A percentile compares a stretch with the other conserved stretches of the same genome.
Conservation (phyloP, 768 basidiomycete genomes). For the Mycena chlorophos region DNA sequence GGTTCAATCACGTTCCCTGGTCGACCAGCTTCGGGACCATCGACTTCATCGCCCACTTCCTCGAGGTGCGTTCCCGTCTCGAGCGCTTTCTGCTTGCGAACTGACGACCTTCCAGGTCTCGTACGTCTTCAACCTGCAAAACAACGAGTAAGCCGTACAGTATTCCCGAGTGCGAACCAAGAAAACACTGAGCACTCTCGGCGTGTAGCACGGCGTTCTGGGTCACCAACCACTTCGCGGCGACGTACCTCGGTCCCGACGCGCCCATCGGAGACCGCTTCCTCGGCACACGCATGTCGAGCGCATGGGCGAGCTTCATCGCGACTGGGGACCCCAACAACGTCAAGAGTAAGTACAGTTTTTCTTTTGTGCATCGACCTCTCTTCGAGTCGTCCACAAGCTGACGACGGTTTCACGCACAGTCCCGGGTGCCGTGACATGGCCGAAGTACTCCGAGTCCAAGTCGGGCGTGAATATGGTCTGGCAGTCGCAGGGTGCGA, state of each 20-base stretch:
- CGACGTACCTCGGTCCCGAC: conserved; percentile 12
- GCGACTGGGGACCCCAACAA: conserved; percentile 22
- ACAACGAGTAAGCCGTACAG: conserved; percentile 12
- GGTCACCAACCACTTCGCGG: conserved; percentile 19
- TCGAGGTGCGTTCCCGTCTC: conserved; percentile 14
- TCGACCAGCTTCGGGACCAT: conserved; percentile 8
- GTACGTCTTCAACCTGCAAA: conserved; percentile 20
- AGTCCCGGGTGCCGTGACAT: conserved; percentile 11
- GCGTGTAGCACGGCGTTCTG: conserved; percentile 16
- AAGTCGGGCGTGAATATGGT: conserved; percentile 15
- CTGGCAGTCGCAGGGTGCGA: conserved; percentile 19
- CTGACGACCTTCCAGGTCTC: conserved; percentile 6
- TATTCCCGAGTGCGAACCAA: neutral
- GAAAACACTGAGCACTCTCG: neutral
- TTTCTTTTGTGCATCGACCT: neutral
- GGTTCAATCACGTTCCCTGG: conserved; percentile 19
- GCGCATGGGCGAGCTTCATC: conserved; percentile 20
- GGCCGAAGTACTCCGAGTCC: conserved; percentile 17
- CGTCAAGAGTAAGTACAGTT: conserved; percentile 8
- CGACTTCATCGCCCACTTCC: conserved; percentile 18
- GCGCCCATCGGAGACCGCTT: conserved; percentile 21
- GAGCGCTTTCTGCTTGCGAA: too few relatives aligned
- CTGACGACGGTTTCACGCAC: too few relatives aligned
- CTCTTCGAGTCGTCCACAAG: neutral
- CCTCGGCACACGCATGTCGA: conserved; percentile 17